phyloP scores from a whole-genome alignment of 805 yeast genomes.

The Yamadazyma akitaensis region DNA sequence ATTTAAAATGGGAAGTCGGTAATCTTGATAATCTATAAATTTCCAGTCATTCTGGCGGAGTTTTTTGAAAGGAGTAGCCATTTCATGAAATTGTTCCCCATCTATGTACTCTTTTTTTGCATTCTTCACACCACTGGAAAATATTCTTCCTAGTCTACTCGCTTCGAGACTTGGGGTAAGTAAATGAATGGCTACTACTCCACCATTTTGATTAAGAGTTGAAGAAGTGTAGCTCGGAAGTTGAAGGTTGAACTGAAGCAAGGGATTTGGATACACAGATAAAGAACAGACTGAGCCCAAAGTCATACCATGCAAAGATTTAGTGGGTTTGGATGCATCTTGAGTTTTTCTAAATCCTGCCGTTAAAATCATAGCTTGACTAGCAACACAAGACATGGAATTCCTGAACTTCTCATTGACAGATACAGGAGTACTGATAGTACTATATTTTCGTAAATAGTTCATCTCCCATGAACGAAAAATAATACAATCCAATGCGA shows the following conservation, averaged over 20 bases:
- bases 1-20: constrained; percentile 53
- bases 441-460: constrained; percentile 1
- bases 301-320: constrained; percentile 66
- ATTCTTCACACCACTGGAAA: constrained; percentile 57
- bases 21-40: constrained; percentile 17
- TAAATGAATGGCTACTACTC: constrained; percentile 68
- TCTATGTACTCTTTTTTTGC: constrained; percentile 25
- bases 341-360: constrained; percentile 21
- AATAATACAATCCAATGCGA: neutral
- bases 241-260: constrained; percentile 82
- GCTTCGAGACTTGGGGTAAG: constrained; percentile 58
- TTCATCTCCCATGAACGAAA: constrained; percentile 2
- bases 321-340: neutral
- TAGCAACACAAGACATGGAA: constrained; percentile 36
- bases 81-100: constrained; percentile 40
- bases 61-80: constrained; percentile 53
- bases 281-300: constrained; percentile 83
- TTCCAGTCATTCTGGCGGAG: constrained; percentile 31
- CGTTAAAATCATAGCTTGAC: constrained; percentile 44
- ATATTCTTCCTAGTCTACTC: constrained; percentile 59
- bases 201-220: constrained; percentile 51
- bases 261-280: constrained; percentile 71
- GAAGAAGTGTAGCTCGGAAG: constrained; percentile 79
- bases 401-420: constrained; percentile 19
- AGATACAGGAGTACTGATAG: neutral